Evolutionary conservation across 768 basidiomycete genomes (phyloP).

Genomic region (Xerocomellus chrysenteron): DNA sequence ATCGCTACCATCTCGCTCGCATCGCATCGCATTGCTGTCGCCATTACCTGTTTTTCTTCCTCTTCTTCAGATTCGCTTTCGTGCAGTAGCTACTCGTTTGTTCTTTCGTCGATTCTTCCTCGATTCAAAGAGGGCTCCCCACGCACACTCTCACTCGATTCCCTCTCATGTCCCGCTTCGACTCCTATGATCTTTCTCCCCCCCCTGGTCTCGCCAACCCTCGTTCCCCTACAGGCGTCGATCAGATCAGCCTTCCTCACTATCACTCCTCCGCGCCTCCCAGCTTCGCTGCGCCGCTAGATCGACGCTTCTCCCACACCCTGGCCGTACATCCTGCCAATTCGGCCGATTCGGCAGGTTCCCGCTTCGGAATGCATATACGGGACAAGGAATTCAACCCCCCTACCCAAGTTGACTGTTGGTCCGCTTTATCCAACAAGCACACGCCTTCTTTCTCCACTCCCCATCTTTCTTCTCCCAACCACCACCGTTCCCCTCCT

Average conservation of each 20-base stretch:
- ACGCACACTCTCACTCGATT: conserved; percentile 8
- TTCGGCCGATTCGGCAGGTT: conserved; percentile 28
- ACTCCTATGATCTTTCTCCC: conserved; percentile 42
- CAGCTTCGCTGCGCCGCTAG: conserved; percentile 12
- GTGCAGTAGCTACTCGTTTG: conserved; percentile 30
- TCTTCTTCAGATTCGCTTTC: conserved; percentile 28
- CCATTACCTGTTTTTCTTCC: conserved; percentile 17
- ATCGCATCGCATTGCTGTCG: conserved; percentile 38
- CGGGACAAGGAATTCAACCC: conserved; percentile 39
- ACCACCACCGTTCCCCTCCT: conserved; percentile 45
- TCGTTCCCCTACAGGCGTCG: conserved; percentile 33
- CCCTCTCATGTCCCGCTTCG: conserved; percentile 43
- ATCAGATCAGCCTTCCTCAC: conserved; percentile 18
- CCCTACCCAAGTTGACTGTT: conserved; percentile 27
- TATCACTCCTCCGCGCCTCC: conserved; percentile 16
- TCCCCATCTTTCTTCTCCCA: conserved; percentile 39
- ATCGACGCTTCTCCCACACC: conserved; percentile 23
- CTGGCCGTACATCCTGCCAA: conserved; percentile 15
- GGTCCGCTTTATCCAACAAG: conserved; percentile 36
- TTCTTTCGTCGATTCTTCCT: conserved; percentile 26
- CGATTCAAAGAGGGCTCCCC: conserved; percentile 19
- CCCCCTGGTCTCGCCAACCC: conserved; percentile 29
- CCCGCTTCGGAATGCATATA: conserved; percentile 36
- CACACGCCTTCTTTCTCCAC: conserved; percentile 27
- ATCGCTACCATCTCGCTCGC: conserved; percentile 26